Conservation (phyloP, 345 rosid genomes). For the Salix purpurea region DNA sequence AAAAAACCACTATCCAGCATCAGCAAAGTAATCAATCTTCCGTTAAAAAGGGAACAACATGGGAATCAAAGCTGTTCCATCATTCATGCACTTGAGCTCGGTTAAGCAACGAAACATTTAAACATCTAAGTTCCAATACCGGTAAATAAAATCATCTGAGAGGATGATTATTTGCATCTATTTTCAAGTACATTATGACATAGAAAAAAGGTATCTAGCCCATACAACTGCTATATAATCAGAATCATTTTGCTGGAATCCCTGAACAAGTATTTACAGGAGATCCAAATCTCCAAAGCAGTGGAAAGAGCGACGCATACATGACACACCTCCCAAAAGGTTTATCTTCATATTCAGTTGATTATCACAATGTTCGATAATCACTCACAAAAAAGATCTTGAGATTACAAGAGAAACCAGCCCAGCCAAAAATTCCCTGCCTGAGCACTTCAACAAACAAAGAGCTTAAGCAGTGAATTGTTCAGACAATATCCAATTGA, state of each 20-base stretch:
- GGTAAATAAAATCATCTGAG: neutral
- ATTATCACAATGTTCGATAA: neutral
- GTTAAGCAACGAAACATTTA: neutral
- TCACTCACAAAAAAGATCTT: neutral
- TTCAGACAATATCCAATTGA: neutral
- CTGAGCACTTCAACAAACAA: slow-evolving; percentile 6
- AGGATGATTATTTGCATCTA: neutral
- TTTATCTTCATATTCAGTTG: neutral
- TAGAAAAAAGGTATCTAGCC: neutral
- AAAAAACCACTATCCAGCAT: too few relatives aligned
- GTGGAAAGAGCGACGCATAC: neutral
- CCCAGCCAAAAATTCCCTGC: neutral
- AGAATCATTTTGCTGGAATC: neutral
- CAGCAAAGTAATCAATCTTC: too few relatives aligned
- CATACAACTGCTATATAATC: neutral
- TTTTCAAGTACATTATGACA: neutral
- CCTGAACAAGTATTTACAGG: neutral
- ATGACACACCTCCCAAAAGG: neutral
- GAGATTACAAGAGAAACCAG: neutral
- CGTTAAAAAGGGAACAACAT: neutral
- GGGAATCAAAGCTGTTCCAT: neutral
- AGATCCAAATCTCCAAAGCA: neutral
- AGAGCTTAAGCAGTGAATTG: neutral
- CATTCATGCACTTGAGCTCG: neutral
- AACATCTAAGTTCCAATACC: neutral